Percentiles rank a stretch among this genome's conserved stretches.
Conservation (phyloP, 2,329 filamentous ascomycete species). For the Hypoxylon sp. region DNA sequence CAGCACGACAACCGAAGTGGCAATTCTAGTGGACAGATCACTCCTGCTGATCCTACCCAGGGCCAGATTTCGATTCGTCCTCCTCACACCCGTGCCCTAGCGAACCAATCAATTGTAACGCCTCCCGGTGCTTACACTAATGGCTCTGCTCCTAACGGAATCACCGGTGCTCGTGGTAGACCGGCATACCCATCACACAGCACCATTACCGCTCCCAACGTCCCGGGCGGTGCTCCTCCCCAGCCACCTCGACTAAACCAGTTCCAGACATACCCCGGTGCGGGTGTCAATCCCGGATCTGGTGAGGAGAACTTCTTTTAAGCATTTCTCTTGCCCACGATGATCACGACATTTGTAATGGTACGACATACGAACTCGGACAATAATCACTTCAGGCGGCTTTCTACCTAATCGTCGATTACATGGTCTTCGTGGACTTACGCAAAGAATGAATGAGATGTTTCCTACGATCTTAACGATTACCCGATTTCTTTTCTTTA, state of each 20-base stretch:
- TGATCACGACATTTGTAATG: slow-evolving; percentile 49
- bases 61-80: slow-evolving; percentile 68
- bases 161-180: slow-evolving; percentile 55
- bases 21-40: slow-evolving; percentile 64
- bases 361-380: slow-evolving; percentile 53
- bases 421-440: slow-evolving; percentile 48
- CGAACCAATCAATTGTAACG: slow-evolving; percentile 58
- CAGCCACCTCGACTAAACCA: slow-evolving; percentile 52
- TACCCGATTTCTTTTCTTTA: slow-evolving; percentile 39
- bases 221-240: slow-evolving; percentile 44
- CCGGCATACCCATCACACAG: slow-evolving; percentile 55
- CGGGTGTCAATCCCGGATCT: slow-evolving; percentile 42
- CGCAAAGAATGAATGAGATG: slow-evolving; percentile 53
- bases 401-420: slow-evolving; percentile 36
- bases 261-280: slow-evolving; percentile 51
- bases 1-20: slow-evolving; percentile 66
- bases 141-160: slow-evolving; percentile 52
- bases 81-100: slow-evolving; percentile 60
- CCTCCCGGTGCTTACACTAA: slow-evolving; percentile 53
- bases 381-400: slow-evolving; percentile 44
- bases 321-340: slow-evolving; percentile 37
- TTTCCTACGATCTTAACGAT: slow-evolving; percentile 54
- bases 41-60: slow-evolving; percentile 67
- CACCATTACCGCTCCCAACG: slow-evolving; percentile 53
- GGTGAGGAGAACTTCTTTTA: slow-evolving; percentile 53